Evolutionary conservation across 345 rosid genomes (phyloP).

Genomic region (Passiflora organensis): DNA sequence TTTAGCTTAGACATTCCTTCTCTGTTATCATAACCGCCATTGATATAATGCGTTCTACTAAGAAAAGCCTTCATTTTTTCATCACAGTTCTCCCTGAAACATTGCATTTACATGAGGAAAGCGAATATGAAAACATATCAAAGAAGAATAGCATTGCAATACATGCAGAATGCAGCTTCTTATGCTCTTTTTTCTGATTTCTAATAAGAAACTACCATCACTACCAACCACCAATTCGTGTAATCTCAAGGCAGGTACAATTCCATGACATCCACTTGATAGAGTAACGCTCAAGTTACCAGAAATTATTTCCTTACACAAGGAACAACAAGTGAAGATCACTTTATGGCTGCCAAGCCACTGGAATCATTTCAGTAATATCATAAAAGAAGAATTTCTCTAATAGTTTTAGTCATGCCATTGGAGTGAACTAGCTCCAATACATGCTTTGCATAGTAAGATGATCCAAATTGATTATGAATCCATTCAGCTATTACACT

Average conservation of each 20-base stretch:
- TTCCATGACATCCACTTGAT: too few relatives aligned
- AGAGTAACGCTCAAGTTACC: too few relatives aligned
- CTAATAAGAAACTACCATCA: too few relatives aligned
- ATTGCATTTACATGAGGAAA: background rate
- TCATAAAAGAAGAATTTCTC: too few relatives aligned
- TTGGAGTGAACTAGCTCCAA: too few relatives aligned
- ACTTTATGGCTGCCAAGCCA: background rate
- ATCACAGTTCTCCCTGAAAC: conserved; percentile 54
- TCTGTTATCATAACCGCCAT: conserved; percentile 57
- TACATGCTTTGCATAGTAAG: too few relatives aligned
- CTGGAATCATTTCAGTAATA: background rate
- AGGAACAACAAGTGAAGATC: too few relatives aligned
- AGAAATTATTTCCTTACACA: too few relatives aligned
- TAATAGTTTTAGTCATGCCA: background rate
- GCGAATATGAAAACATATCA: background rate
- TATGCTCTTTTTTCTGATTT: background rate
- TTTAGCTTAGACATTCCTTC: conserved; percentile 60
- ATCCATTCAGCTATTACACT: too few relatives aligned
- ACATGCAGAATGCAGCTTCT: background rate
- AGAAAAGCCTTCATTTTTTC: conserved; percentile 63
- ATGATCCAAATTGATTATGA: background rate
- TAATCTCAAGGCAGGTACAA: too few relatives aligned
- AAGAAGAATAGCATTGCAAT: background rate
- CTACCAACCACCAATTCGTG: too few relatives aligned
- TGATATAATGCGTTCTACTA: conserved; percentile 49